Conservation (phyloP, 148 eudicot genomes). For the Cornus controversa region DNA sequence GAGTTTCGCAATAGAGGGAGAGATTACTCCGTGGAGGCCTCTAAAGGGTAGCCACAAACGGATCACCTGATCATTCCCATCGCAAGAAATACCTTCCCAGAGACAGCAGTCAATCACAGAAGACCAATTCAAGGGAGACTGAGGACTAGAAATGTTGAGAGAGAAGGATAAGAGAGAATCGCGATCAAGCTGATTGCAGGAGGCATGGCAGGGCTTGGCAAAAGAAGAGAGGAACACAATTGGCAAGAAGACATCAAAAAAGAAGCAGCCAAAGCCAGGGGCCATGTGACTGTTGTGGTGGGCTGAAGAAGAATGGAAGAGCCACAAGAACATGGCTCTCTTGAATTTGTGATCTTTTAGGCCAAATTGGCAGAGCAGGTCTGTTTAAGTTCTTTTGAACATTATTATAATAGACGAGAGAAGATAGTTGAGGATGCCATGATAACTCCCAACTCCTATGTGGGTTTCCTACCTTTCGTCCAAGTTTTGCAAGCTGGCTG, state of each 20-base stretch:
- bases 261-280: neutral
- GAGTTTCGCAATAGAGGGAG: conserved; percentile 46
- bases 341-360: neutral
- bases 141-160: conserved; percentile 23
- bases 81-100: conserved; percentile 79
- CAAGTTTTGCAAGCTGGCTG: too few species aligned
- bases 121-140: conserved; percentile 56
- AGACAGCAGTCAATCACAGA: conserved; percentile 53
- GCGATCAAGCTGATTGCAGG: conserved; percentile 42
- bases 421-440: conserved; percentile 37
- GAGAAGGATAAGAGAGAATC: conserved; percentile 51
- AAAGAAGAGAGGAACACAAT: conserved; percentile 14
- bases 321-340: conserved; percentile 37
- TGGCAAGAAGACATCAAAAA: conserved; percentile 23
- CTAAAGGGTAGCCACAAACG: conserved; percentile 48
- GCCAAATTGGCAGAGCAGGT: too few species aligned
- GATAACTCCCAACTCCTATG: conserved; percentile 45
- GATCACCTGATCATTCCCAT: conserved; percentile 38
- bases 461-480: too few species aligned
- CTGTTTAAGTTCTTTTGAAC: conserved; percentile 23
- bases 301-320: conserved; percentile 26
- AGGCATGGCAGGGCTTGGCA: conserved; percentile 24
- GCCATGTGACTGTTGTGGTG: conserved; percentile 10
- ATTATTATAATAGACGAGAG: conserved; percentile 32
- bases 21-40: conserved; percentile 50